phyloP scores from a whole-genome alignment of 192 early-diverging fungal genomes.

The Linderina pennispora region DNA sequence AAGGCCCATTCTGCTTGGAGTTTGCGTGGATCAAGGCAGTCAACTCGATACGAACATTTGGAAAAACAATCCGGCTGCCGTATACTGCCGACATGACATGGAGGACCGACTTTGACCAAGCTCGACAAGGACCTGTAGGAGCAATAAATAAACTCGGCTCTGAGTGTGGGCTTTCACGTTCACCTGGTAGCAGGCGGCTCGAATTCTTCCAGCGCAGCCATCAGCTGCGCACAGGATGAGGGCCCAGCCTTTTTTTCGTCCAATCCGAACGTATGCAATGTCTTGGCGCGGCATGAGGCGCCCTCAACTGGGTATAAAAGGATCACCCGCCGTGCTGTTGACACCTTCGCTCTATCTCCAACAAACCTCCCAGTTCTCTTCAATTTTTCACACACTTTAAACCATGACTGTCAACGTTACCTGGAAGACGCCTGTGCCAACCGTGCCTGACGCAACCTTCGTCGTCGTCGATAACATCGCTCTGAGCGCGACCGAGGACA shows the following conservation, averaged over 20 bases:
- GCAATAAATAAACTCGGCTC: not conserved
- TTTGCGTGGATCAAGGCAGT: conserved; percentile 88
- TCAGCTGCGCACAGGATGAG: too few relatives aligned
- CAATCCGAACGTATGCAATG: too few relatives aligned
- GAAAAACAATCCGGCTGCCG: conserved; percentile 59
- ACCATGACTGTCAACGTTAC: conserved; percentile 13
- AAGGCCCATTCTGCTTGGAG: conserved; percentile 83
- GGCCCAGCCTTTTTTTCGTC: too few relatives aligned
- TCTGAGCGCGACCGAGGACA: conserved; percentile 16
- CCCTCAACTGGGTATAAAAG: too few relatives aligned
- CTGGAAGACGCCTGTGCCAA: conserved; percentile 25
- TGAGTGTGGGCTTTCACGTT: too few relatives aligned
- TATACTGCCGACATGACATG: conserved; percentile 24
- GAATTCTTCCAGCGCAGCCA: too few relatives aligned
- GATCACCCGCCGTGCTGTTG: too few relatives aligned
- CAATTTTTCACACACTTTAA: too few relatives aligned
- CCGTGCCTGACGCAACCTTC: conserved; percentile 15
- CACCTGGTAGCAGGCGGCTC: too few relatives aligned
- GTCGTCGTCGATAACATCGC: conserved; percentile 26
- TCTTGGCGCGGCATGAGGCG: too few relatives aligned
- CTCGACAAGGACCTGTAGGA: conserved; percentile 21
- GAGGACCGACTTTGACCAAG: conserved; percentile 28
- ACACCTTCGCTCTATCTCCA: too few relatives aligned
- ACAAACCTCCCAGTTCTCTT: too few relatives aligned
- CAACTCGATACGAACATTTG: conserved; percentile 73